Base-by-base conservation (phyloP, 2,329 filamentous ascomycete genomes). In the Helotiales sp. region DNA sequence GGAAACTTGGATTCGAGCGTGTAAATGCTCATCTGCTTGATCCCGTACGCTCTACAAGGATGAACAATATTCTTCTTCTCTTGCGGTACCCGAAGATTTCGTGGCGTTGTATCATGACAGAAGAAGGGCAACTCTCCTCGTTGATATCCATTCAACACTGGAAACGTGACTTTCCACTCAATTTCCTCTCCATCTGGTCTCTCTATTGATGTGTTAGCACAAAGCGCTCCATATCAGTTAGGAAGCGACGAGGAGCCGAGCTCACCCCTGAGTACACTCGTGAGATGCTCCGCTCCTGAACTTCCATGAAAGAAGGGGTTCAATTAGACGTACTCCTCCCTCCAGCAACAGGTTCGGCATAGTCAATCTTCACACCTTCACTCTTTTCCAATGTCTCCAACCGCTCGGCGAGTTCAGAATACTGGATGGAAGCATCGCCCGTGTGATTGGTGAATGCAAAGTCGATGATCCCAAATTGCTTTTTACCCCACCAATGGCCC, bases 111-210 rank as follows among this genome's bases (percentile, higher is more conserved):
- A 68, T 90, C 87, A 47, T 88, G 77, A 65, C 84, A 87, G 77
- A 81, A 89, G 64, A 89, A 89, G 0, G 86, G 87, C 10, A 85
- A 67, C 13, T 73, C 72, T 0, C 85, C 84, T 0, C 80, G 73
- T 8, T 73, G 64, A 15, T 62, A 59, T 0, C 58, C 59, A 24
- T 29, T 52, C 17, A 60, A 68, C 12, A 73, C 72, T 0, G 74
- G 69, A 0, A 77, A 76, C 17, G 83, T 81, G 24, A 85, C 79
- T 24, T 79, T 76, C 85, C 86, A 90, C 58, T 81, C 75, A 29
- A 89, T 70, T 30, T 81, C 76, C 1, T 74, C 72, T 0, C 84
- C 84, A 67, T 87, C 83, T 0, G 80, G 78, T 27, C 77, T 72
- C 12, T 73, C n/a, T n/a, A n/a, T n/a, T n/a, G n/a, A n/a, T n/a